Conservation (phyloP, 176 grass and related monocot genomes). For the Carex kokanica region DNA sequence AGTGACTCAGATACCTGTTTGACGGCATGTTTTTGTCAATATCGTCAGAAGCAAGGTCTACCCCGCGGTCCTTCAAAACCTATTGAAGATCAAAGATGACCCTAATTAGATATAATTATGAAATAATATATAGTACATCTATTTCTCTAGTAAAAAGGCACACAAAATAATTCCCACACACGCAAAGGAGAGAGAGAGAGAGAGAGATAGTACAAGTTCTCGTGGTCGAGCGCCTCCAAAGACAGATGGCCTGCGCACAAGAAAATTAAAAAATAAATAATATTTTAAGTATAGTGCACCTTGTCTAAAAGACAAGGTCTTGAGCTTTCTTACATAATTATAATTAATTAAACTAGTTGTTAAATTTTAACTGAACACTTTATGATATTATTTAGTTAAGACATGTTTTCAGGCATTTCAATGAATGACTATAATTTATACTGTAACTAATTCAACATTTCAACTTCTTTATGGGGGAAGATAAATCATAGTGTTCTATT, state of each 20-base stretch:
- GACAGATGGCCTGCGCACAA: constrained; percentile 54
- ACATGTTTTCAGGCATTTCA: neutral
- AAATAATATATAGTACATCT: constrained; percentile 14
- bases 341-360: neutral
- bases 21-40: constrained; percentile 52
- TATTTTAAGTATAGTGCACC: neutral
- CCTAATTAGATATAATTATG: neutral
- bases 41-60: constrained; percentile 61
- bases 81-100: constrained; percentile 19
- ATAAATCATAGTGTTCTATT: neutral
- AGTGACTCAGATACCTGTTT: constrained; percentile 46
- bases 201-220: constrained; percentile 59
- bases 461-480: neutral
- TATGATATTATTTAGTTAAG: neutral
- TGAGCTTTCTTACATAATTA: neutral
- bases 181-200: neutral
- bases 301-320: constrained; percentile 8
- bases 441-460: neutral
- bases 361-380: neutral
- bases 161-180: neutral
- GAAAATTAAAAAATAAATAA: constrained; percentile 22
- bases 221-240: constrained; percentile 91
- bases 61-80: constrained; percentile 93
- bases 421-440: neutral
- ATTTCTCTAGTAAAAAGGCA: constrained; percentile 10